A percentile compares a stretch with the other conserved stretches of the same genome.
Conservation (phyloP, 441 rosid species). For the Euphorbia celastroides region DNA sequence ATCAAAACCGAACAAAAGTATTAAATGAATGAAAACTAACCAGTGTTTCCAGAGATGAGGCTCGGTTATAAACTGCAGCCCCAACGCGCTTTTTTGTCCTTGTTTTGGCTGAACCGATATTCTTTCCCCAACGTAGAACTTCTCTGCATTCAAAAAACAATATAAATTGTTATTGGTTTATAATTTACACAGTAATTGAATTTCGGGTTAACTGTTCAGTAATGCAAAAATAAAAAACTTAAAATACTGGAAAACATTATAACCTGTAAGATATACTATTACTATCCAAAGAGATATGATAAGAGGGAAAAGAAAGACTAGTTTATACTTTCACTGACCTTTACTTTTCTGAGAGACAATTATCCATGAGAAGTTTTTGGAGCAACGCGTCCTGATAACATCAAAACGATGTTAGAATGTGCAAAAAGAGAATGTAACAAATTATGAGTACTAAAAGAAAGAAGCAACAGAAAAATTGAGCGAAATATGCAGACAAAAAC, state of each 20-base stretch:
- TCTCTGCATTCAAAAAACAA: conserved; percentile 35
- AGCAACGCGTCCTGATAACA: conserved; percentile 73
- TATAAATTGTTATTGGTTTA: not conserved
- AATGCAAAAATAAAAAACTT: not conserved
- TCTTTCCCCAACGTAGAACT: conserved; percentile 83
- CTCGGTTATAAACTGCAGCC: conserved; percentile 74
- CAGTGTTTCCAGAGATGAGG: conserved; percentile 84
- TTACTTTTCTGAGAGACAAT: conserved; percentile 58
- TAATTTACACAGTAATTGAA: not conserved
- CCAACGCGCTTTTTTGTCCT: conserved; percentile 75
- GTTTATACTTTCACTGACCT: conserved; percentile 39
- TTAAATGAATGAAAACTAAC: conserved; percentile 31
- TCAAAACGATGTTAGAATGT: conserved; percentile 14
- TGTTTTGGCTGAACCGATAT: conserved; percentile 64
- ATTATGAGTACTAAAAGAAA: not conserved
- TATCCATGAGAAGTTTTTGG: conserved; percentile 60
- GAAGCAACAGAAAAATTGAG: not conserved
- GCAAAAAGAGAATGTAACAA: not conserved
- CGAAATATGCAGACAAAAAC: not conserved
- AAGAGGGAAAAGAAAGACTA: conserved; percentile 4
- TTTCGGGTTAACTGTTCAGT: not conserved
- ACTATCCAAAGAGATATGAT: not conserved
- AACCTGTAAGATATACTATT: not conserved
- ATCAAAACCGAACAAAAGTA: not conserved
- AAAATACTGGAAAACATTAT: not conserved